Base-by-base conservation (phyloP, 306 rosid genomes). In the Rosa lucieae region DNA sequence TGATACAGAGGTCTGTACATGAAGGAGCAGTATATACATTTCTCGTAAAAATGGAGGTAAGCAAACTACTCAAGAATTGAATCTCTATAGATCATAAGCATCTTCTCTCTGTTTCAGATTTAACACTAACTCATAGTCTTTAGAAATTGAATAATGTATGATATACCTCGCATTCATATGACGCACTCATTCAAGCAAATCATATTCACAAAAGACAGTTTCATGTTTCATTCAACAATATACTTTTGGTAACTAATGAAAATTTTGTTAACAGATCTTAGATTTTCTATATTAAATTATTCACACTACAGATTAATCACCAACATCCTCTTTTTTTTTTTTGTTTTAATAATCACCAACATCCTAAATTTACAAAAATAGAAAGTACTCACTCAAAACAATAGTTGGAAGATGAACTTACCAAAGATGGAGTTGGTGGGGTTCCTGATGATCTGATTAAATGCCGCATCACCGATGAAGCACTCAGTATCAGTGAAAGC, bases 361-460 rank as follows among this genome's bases (percentile, higher is more conserved):
- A 47, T 11, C 51, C 51, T 10, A 32, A 2, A 47, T 47, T 47
- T 47, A 11, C 15, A 2, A 32, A 32, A 32, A 32, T 2, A 32
- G 37, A 11, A 47, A 47, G 51, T 47, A 47, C 51, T 10, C 51
- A 47, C 51, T 47, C 51, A 47, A 47, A 14, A 47, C 51, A 47
- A 4, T 47, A 11, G 51, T 47, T 11, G 51, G 12, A 47, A 47
- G 26, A 17, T 55, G 63, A 61, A 37, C 70, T 65, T 65, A 65
- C 70, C 70, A 65, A 65, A 65, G n/a, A 65, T 35, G 44, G 44
- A 65, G 70, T 37, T 65, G n/a, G 10, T 15, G n/a, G 70, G 70
- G 70, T 65, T 65, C 44, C 70, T 65, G 70, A 65, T 32, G 44
- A 65, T 35, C 44, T 26, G 44, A 21, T 65, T 65, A 13, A 61